These are phyloP conservation scores for Lasiosphaeria hispida DNA, from an alignment of 495 filamentous ascomycete genomes.

Conservation along the genomic window DNA sequence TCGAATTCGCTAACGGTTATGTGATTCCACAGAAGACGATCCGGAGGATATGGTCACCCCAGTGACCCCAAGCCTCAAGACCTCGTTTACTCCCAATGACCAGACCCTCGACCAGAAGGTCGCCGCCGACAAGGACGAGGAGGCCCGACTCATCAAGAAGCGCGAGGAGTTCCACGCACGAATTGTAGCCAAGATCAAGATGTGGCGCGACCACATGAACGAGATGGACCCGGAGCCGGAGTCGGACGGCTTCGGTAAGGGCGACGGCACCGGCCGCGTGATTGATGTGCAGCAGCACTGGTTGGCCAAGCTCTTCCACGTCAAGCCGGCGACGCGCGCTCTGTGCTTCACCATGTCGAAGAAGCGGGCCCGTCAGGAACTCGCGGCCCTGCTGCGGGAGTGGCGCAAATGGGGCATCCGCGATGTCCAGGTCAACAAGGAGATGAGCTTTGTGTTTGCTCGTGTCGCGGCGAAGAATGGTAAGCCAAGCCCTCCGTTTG, in stretches of 20 bases:
- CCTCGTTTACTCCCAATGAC: not conserved
- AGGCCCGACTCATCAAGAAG: not conserved
- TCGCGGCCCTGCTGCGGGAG: conserved; percentile 66
- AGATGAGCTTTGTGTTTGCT: conserved; percentile 69
- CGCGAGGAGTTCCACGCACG: not conserved
- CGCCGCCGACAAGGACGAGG: not conserved
- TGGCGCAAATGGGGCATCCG: conserved; percentile 80
- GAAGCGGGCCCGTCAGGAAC: conserved; percentile 67
- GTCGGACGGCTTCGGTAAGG: no score
- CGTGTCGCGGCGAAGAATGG: conserved; percentile 72
- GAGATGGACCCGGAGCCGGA: no score
- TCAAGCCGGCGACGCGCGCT: conserved; percentile 74
- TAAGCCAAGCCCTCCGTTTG: conserved; percentile 53
- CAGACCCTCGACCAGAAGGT: not conserved
- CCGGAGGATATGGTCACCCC: conserved; percentile 17
- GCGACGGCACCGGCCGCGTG: conserved; percentile 34
- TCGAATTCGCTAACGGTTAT: no score
- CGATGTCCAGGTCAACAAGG: conserved; percentile 71
- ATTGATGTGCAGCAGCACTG: conserved; percentile 70
- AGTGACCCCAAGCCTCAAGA: no score
- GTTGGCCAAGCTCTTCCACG: conserved; percentile 81
- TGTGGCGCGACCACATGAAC: no score
- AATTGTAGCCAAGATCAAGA: not conserved
- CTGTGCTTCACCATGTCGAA: conserved; percentile 72
- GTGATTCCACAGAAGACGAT: not conserved